These are phyloP conservation scores for Sequoia sempervirens DNA, from an alignment of 75 land plant genomes.

Conservation along the genomic window DNA sequence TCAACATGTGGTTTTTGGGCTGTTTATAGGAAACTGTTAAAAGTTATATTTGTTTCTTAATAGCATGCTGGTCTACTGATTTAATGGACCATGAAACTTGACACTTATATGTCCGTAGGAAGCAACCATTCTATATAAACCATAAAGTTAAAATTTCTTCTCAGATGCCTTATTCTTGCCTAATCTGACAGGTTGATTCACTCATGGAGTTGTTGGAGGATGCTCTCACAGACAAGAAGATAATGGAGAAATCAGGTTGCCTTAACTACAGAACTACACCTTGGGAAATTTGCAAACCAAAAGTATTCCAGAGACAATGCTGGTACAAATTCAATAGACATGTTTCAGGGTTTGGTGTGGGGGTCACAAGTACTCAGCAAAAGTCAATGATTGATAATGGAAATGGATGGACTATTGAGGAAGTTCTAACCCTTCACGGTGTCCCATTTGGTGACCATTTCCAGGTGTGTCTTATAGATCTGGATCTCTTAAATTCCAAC, in stretches of 20 bases:
- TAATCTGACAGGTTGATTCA: constrained; percentile 37
- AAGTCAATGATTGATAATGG: constrained; percentile 37
- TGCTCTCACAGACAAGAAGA: constrained; percentile 45
- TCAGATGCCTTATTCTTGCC: neutral
- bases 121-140: neutral
- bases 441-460: constrained; percentile 81
- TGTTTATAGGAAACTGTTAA: neutral
- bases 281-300: constrained; percentile 56
- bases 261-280: constrained; percentile 45
- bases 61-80: neutral
- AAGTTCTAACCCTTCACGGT: constrained; percentile 75
- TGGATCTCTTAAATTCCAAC: neutral
- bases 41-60: neutral
- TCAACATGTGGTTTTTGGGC: neutral
- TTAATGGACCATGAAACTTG: neutral
- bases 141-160: neutral
- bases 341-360: constrained; percentile 60
- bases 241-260: constrained; percentile 68
- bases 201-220: constrained; percentile 52
- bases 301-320: constrained; percentile 55
- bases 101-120: neutral
- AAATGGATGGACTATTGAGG: constrained; percentile 65
- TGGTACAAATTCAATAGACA: constrained; percentile 51
- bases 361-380: constrained; percentile 69
- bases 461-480: constrained; percentile 31